A percentile compares a stretch with the other conserved stretches of the same genome.
phyloP scores from a whole-genome alignment of 257 asterid species.

The Solanum pimpinellifolium region DNA sequence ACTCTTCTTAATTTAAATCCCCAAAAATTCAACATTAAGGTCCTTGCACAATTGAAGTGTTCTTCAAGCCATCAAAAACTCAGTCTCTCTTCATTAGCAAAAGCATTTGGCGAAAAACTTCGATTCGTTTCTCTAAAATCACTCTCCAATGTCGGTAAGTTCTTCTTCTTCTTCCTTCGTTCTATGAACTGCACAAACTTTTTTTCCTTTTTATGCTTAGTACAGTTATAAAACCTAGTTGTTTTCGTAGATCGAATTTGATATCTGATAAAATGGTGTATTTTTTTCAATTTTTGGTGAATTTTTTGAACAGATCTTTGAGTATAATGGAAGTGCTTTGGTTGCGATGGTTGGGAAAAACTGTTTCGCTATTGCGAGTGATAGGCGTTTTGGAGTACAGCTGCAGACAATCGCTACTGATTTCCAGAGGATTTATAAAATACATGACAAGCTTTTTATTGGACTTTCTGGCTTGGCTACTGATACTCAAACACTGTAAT shows the following conservation, averaged over 20 bases:
- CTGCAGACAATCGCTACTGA: constrained; percentile 86
- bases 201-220: not conserved
- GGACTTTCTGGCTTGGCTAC: constrained; percentile 90
- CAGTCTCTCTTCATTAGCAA: not conserved
- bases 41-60: not conserved
- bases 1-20: not conserved
- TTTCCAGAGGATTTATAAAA: constrained; percentile 64
- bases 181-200: not conserved
- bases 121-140: not conserved
- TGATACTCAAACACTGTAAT: constrained; percentile 82
- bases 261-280: not conserved
- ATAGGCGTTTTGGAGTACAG: constrained; percentile 86
- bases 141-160: not conserved
- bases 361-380: constrained; percentile 94
- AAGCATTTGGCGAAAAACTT: not conserved
- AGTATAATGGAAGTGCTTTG: constrained; percentile 93
- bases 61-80: not conserved
- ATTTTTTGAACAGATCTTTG: constrained; percentile 56
- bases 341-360: constrained; percentile 97
- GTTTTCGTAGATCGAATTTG: not conserved
- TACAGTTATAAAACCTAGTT: not conserved
- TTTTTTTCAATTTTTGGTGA: not conserved
- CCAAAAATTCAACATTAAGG: not conserved
- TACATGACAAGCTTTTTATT: constrained; percentile 74
- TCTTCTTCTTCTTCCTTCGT: not conserved